Conservation (phyloP, 1,284 basidiomycete genomes). For the Trametes polyzona region DNA sequence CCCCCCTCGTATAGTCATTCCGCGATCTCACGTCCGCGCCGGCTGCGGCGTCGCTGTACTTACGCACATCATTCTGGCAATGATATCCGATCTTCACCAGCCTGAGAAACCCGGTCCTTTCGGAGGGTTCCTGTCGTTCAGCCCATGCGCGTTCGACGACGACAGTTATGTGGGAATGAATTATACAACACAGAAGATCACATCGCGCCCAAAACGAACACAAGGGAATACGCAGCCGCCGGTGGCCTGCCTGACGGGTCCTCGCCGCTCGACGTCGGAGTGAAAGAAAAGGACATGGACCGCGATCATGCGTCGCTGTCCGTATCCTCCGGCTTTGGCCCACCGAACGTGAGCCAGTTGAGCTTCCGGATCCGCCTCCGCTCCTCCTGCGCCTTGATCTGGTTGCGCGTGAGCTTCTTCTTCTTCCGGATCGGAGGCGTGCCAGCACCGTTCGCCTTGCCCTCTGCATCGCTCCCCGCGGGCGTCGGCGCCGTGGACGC, state of each 20-base stretch:
- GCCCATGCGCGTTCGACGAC: neutral
- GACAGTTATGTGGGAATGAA: neutral
- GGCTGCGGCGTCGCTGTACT: constrained; percentile 6
- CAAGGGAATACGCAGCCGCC: neutral
- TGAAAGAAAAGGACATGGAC: no score
- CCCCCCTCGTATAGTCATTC: neutral
- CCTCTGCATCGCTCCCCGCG: constrained; percentile 73
- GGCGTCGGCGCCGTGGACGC: constrained; percentile 70
- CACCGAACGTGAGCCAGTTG: constrained; percentile 84
- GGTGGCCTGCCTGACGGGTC: neutral
- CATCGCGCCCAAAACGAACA: neutral
- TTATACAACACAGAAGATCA: neutral
- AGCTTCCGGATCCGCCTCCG: constrained; percentile 79
- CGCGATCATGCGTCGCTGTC: constrained; percentile 44
- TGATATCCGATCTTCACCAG: constrained; percentile 1
- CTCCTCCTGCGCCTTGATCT: constrained; percentile 87
- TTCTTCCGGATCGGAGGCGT: constrained; percentile 71
- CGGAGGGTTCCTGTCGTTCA: neutral
- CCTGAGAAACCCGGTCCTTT: neutral
- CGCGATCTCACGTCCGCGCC: neutral
- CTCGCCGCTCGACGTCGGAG: no score
- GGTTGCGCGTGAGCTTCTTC: constrained; percentile 92
- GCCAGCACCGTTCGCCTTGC: constrained; percentile 43
- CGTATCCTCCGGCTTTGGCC: constrained; percentile 78
- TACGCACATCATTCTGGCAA: constrained; percentile 15